phyloP scores from a whole-genome alignment of 768 basidiomycete genomes.

The Leccinum pellstonianum region DNA sequence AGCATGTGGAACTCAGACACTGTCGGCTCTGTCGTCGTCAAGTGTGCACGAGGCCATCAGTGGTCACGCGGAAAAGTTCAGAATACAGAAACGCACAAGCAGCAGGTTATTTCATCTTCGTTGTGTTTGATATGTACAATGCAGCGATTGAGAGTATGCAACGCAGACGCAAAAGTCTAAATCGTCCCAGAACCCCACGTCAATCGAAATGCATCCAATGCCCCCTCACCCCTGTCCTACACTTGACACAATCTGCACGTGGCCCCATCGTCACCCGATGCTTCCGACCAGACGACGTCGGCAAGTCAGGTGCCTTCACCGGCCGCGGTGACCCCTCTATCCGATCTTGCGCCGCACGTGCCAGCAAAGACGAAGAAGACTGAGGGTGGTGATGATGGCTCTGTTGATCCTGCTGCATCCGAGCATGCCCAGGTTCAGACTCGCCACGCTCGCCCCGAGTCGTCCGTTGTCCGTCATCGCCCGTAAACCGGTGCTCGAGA shows the following conservation, averaged over 20 bases:
- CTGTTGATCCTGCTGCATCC: constrained; percentile 1
- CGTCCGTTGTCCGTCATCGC: constrained; percentile 3
- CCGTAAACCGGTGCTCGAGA: constrained; percentile 12
- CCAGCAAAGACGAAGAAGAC: background rate
- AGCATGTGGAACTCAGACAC: background rate
- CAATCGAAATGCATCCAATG: constrained; percentile 70
- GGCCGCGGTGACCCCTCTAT: constrained; percentile 17
- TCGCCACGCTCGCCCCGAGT: background rate
- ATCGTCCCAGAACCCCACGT: background rate
- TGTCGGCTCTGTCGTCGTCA: background rate
- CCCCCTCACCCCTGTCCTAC: constrained; percentile 62
- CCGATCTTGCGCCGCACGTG: constrained; percentile 12
- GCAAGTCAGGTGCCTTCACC: constrained; percentile 11
- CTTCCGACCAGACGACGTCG: constrained; percentile 29
- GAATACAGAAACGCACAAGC: background rate
- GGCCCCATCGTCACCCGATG: constrained; percentile 71
- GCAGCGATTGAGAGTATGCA: constrained; percentile 2
- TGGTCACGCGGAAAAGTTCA: background rate
- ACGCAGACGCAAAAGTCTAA: background rate
- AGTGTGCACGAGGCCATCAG: background rate
- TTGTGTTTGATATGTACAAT: constrained; percentile 3
- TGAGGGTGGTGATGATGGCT: background rate
- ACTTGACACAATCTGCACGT: constrained; percentile 65
- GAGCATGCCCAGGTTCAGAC: background rate
- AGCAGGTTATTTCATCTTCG: constrained; percentile 1